Evolutionary conservation across 495 filamentous ascomycete genomes (phyloP).

Genomic region (Penicillium canariense): DNA sequence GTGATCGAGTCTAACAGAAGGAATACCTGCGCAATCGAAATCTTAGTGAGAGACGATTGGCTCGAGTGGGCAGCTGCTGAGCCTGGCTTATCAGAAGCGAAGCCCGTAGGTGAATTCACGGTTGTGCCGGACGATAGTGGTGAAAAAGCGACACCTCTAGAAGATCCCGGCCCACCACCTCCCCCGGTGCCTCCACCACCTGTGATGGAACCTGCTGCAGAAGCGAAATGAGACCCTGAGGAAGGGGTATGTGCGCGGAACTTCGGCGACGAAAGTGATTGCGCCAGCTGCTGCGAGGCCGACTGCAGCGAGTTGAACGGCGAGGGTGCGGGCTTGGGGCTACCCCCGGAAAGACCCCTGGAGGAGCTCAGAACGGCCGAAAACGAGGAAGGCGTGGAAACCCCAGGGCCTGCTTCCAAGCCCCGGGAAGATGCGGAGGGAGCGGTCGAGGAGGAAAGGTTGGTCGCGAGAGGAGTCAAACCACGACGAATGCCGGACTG

Average conservation of each 20-base stretch:
- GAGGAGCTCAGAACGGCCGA: conserved; percentile 56
- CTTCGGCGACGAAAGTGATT: conserved; percentile 58
- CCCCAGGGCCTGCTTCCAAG: conserved; percentile 42
- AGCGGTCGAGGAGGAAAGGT: conserved; percentile 42
- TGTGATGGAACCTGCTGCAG: conserved; percentile 52
- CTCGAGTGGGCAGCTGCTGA: conserved; percentile 43
- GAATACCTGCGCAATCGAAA: conserved; percentile 92
- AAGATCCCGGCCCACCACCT: conserved; percentile 53
- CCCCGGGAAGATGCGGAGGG: conserved; percentile 48
- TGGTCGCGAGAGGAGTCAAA: conserved; percentile 62
- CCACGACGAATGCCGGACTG: conserved; percentile 59
- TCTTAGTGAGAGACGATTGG: conserved; percentile 65
- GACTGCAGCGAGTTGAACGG: conserved; percentile 55
- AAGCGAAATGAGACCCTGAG: conserved; percentile 57
- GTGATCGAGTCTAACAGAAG: conserved; percentile 90
- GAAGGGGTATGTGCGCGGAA: conserved; percentile 61
- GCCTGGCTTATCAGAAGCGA: conserved; percentile 51
- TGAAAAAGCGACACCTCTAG: conserved; percentile 60
- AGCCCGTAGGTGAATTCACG: conserved; percentile 59
- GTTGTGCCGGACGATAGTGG: conserved; percentile 61
- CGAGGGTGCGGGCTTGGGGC: conserved; percentile 51
- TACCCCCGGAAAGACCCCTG: conserved; percentile 45
- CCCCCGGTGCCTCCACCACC: conserved; percentile 61
- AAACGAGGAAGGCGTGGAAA: conserved; percentile 53
- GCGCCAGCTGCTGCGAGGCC: conserved; percentile 58